Evolutionary conservation across 805 yeast species (phyloP).

Genomic region (Hanseniaspora meyeri): DNA sequence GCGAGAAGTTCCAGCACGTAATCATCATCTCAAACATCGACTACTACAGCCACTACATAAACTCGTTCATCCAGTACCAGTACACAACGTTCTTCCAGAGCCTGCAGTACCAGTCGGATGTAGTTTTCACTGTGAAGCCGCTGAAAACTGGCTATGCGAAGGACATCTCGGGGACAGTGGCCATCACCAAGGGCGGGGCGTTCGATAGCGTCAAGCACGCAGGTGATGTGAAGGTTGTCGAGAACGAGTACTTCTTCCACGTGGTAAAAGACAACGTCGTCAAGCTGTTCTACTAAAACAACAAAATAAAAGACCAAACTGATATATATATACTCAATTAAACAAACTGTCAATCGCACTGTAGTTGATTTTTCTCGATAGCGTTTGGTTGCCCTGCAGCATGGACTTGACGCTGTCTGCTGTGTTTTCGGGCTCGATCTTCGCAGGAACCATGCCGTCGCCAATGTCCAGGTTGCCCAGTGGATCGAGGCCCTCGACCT

Average conservation of each 20-base stretch:
- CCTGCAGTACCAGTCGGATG: conserved; percentile 21
- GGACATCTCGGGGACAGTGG: conserved; percentile 65
- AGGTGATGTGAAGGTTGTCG: conserved; percentile 28
- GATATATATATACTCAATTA: conserved; percentile 15
- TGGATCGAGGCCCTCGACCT: conserved; percentile 22
- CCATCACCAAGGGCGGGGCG: conserved; percentile 45
- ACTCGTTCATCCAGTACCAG: conserved; percentile 15
- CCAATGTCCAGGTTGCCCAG: conserved; percentile 1
- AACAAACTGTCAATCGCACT: conserved; percentile 53
- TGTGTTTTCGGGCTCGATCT: conserved; percentile 42
- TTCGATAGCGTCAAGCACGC: conserved; percentile 15
- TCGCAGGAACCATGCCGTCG: not conserved
- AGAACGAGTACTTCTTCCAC: conserved; percentile 52
- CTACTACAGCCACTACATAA: conserved; percentile 15
- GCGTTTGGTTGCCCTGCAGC: conserved; percentile 53
- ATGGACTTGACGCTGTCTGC: conserved; percentile 69
- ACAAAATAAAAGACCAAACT: not conserved
- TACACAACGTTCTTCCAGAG: conserved; percentile 19
- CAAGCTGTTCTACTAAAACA: conserved; percentile 2
- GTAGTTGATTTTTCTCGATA: conserved; percentile 84
- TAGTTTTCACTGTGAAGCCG: conserved; percentile 44
- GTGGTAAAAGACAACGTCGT: conserved; percentile 37
- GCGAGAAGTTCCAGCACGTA: conserved; percentile 19
- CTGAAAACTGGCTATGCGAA: conserved; percentile 69
- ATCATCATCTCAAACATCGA: conserved; percentile 21